These are phyloP conservation scores for Flaveria robusta DNA, from an alignment of 129 eudicot genomes.

Conservation along the genomic window DNA sequence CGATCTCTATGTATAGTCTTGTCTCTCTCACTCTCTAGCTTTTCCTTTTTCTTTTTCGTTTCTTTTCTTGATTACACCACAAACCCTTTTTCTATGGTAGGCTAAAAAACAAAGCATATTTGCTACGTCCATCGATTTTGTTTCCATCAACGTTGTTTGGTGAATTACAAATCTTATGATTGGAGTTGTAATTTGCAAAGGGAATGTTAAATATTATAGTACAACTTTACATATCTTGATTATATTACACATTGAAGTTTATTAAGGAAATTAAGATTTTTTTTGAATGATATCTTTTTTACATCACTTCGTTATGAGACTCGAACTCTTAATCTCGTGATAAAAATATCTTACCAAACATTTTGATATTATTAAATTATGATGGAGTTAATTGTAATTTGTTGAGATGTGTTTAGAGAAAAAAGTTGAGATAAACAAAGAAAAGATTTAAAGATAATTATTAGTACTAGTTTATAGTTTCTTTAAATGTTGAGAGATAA, in stretches of 20 bases:
- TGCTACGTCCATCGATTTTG: slow-evolving; percentile 3
- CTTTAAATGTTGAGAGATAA: no score
- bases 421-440: no score
- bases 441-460: no score
- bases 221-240: background rate
- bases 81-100: slow-evolving; percentile 32
- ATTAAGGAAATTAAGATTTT: no score
- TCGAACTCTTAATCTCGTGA: no score
- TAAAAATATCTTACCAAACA: no score
- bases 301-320: no score
- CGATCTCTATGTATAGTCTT: background rate
- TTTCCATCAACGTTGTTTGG: slow-evolving; percentile 27
- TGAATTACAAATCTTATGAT: slow-evolving; percentile 17
- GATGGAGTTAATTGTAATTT: no score
- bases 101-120: slow-evolving; percentile 29
- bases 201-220: slow-evolving; percentile 8
- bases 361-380: no score
- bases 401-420: no score
- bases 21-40: slow-evolving; percentile 33
- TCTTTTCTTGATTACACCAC: slow-evolving; percentile 30
- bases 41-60: slow-evolving; percentile 23
- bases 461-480: no score
- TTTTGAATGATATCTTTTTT: no score
- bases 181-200: slow-evolving; percentile 13
- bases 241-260: background rate